Evolutionary conservation across 2,329 filamentous ascomycete genomes (phyloP).

Genomic region (Aspergillus spinulosporus): DNA sequence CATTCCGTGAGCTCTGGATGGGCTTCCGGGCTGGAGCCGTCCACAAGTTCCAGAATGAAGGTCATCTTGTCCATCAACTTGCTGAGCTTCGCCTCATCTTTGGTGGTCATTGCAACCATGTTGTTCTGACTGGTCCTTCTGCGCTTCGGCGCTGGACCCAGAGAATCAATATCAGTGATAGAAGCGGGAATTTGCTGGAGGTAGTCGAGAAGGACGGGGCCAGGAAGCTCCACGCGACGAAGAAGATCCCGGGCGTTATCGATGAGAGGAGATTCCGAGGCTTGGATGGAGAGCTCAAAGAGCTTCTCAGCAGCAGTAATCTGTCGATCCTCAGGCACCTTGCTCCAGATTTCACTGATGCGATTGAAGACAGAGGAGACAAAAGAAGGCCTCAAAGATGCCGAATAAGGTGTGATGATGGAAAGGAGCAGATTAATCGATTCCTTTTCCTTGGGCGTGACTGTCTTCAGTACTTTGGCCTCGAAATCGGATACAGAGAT

Average conservation of each 20-base stretch:
- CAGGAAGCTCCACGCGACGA: slow-evolving; percentile 70
- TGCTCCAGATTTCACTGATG: slow-evolving; percentile 69
- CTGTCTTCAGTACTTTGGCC: slow-evolving; percentile 52
- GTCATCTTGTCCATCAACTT: slow-evolving; percentile 74
- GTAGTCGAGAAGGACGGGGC: slow-evolving; percentile 69
- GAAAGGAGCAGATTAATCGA: slow-evolving; percentile 57
- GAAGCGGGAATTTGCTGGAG: slow-evolving; percentile 72
- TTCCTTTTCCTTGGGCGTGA: slow-evolving; percentile 59
- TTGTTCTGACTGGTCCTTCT: slow-evolving; percentile 75
- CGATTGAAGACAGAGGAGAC: slow-evolving; percentile 66
- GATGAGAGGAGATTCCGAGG: slow-evolving; percentile 30
- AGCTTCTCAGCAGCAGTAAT: slow-evolving; percentile 39
- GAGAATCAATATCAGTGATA: slow-evolving; percentile 67
- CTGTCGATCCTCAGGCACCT: slow-evolving; percentile 41
- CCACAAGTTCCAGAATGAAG: slow-evolving; percentile 83
- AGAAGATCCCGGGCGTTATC: slow-evolving; percentile 63
- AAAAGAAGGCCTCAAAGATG: slow-evolving; percentile 55
- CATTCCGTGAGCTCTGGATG: slow-evolving; percentile 74
- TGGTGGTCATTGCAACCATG: slow-evolving; percentile 60
- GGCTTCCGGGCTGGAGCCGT: slow-evolving; percentile 71
- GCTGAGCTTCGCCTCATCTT: slow-evolving; percentile 65
- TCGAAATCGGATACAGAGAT: slow-evolving; percentile 53
- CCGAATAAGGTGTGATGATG: slow-evolving; percentile 49
- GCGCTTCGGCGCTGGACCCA: slow-evolving; percentile 73
- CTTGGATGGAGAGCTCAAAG: slow-evolving; percentile 43